These are phyloP conservation scores for Teunomyces barrocoloradensis DNA, from an alignment of 805 yeast species.

Conservation along the genomic window DNA sequence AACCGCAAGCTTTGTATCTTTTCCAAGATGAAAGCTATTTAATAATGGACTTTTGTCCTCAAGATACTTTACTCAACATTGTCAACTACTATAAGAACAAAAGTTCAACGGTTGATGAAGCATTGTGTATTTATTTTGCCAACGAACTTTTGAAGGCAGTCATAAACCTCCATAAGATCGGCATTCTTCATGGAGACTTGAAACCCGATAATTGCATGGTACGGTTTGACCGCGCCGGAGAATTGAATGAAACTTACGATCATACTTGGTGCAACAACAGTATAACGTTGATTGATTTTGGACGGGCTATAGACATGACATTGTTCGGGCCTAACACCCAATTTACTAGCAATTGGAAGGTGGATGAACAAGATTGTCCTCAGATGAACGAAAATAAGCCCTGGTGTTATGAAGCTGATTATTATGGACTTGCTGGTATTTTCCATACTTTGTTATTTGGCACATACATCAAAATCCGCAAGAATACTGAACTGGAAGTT, in stretches of 20 bases:
- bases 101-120: slow-evolving; percentile 50
- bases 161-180: slow-evolving; percentile 58
- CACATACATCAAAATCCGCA: slow-evolving; percentile 46
- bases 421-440: slow-evolving; percentile 75
- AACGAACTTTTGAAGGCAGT: slow-evolving; percentile 61
- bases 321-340: slow-evolving; percentile 47
- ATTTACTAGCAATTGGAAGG: slow-evolving; percentile 59
- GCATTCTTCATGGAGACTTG: slow-evolving; percentile 80
- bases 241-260: slow-evolving; percentile 21
- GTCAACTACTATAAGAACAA: slow-evolving; percentile 46
- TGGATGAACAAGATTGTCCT: slow-evolving; percentile 69
- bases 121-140: slow-evolving; percentile 58
- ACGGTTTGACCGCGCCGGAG: slow-evolving; percentile 33
- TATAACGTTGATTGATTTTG: slow-evolving; percentile 72
- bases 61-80: slow-evolving; percentile 73
- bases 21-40: slow-evolving; percentile 69
- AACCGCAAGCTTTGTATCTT: slow-evolving; percentile 49
- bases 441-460: slow-evolving; percentile 76
- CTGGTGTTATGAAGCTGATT: slow-evolving; percentile 82
- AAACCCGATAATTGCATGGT: slow-evolving; percentile 87
- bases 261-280: slow-evolving; percentile 54
- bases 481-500: slow-evolving; percentile 11
- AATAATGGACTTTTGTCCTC: slow-evolving; percentile 58
- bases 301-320: slow-evolving; percentile 70
- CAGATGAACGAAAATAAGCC: slow-evolving; percentile 58